Percentiles rank a stretch among this genome's conserved stretches.
Evolutionary conservation across 2,329 filamentous ascomycete genomes (phyloP).

Genomic region (Sclerotiophoma versabilis): DNA sequence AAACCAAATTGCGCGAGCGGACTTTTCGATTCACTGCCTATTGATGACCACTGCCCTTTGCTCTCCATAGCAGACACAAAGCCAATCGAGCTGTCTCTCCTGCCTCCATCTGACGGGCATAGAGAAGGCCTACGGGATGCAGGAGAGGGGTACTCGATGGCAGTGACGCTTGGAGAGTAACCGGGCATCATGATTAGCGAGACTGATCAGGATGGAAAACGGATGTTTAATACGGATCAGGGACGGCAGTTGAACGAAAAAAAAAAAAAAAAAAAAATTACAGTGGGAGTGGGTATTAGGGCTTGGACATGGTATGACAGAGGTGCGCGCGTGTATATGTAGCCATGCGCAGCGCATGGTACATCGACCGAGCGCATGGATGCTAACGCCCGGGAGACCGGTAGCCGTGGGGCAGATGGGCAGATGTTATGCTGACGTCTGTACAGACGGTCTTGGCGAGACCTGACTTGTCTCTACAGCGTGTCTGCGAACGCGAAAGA

Average conservation of each 20-base stretch:
- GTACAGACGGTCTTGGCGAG: conserved; percentile 35
- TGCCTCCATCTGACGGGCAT: conserved; percentile 40
- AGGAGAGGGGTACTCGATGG: conserved; percentile 46
- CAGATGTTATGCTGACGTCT: conserved; percentile 35
- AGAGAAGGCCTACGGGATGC: conserved; percentile 44
- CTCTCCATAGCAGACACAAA: conserved; percentile 49
- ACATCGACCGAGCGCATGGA: conserved; percentile 29
- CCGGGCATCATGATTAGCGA: conserved; percentile 47
- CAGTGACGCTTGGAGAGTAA: conserved; percentile 44
- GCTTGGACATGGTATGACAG: conserved; percentile 33
- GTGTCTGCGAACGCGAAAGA: conserved; percentile 22
- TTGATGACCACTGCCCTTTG: conserved; percentile 47
- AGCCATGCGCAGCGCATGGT: conserved; percentile 25
- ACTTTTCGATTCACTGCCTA: conserved; percentile 49
- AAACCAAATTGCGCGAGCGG: conserved; percentile 56
- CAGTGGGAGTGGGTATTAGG: conserved; percentile 33
- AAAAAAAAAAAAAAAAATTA: conserved; percentile 42
- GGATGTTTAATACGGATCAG: conserved; percentile 22
- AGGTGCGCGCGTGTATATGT: conserved; percentile 45
- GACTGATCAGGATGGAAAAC: conserved; percentile 45
- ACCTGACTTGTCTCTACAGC: conserved; percentile 42
- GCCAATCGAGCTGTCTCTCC: conserved; percentile 45
- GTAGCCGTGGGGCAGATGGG: conserved; percentile 33
- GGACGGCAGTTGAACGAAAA: conserved; percentile 21
- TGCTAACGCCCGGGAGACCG: conserved; percentile 33